Evolutionary conservation across 2,329 filamentous ascomycete genomes (phyloP).

Genomic region (Stagonosporopsis tanaceti): DNA sequence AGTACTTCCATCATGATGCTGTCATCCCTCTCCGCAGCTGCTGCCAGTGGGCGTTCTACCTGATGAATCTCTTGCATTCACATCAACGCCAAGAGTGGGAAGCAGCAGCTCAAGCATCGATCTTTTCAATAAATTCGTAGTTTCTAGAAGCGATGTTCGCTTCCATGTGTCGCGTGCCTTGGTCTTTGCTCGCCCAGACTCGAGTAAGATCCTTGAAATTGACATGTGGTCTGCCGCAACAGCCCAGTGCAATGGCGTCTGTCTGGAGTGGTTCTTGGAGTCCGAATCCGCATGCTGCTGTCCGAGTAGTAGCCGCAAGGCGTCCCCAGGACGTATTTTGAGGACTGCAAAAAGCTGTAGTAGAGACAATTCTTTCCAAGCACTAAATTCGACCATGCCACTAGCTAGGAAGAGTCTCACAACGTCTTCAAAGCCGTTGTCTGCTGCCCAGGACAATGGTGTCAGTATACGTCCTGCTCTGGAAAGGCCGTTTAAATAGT

Average conservation of each 20-base stretch:
- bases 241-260: constrained; percentile 1
- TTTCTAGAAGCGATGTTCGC: background rate
- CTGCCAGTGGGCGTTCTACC: background rate
- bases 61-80: background rate
- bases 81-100: background rate
- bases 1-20: background rate
- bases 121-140: background rate
- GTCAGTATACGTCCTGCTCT: too few relatives aligned
- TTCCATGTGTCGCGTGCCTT: background rate
- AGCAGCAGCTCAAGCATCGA: background rate
- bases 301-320: too few relatives aligned
- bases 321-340: too few relatives aligned
- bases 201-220: background rate
- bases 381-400: too few relatives aligned
- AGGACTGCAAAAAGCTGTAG: too few relatives aligned
- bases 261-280: too few relatives aligned
- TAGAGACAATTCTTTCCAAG: too few relatives aligned
- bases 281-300: too few relatives aligned
- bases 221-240: background rate
- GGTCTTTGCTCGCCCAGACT: background rate
- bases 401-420: too few relatives aligned
- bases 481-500: too few relatives aligned
- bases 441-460: too few relatives aligned
- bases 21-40: background rate
- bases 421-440: too few relatives aligned